Evolutionary conservation across 805 yeast species (phyloP), one percentile per base, ranked within the genome.

Genomic region (Ogataea wickerhamii): DNA sequence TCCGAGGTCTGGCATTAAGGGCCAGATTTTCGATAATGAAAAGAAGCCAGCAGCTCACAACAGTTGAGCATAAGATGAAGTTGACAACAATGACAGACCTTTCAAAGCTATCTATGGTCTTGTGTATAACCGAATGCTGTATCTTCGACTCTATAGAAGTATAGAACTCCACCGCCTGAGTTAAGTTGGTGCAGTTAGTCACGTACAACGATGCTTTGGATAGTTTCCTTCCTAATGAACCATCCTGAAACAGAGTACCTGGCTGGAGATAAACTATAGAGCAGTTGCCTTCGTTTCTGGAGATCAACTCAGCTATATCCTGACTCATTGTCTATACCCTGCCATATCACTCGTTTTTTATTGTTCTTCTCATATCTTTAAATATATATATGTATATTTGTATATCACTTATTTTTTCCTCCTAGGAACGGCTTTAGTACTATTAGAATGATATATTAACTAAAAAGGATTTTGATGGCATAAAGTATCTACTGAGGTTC

Each of bases 41-140:
- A 18, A 86, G 64, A 77, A 84, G 76, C 94, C 94, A 86, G 19
- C 80, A 67, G 12, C 81, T 71, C 5, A 77, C 75, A 43, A 78
- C 76, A 14, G 75, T 65, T 0, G 80, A 76, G 38, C 76, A 68
- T 4, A 73, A 53, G n/a, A 72, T 71, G 58, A 76, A 79, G 30
- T 74, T 60, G 3, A 78, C 60, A 28, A 70, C 56, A 2, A 70
- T 55, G 31, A 68, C 64, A 12, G 75, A 64, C 18, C 59, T 55
- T 4, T 50, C 43, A 37, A 70, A 71, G 1, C 49, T 41, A 38
- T 70, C 74, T 38, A 55, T 63, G 4, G 41, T 44, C 18, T 16
- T 5, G 13, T 5, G 12, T 7, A 24, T 6, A 8, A 32, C 16
- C n/a, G 11, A 8, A 11, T 12, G 13, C n/a, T 21, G 32, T 12